phyloP scores from a whole-genome alignment of 768 basidiomycete species.

The Tricholoma hemisulphureum region DNA sequence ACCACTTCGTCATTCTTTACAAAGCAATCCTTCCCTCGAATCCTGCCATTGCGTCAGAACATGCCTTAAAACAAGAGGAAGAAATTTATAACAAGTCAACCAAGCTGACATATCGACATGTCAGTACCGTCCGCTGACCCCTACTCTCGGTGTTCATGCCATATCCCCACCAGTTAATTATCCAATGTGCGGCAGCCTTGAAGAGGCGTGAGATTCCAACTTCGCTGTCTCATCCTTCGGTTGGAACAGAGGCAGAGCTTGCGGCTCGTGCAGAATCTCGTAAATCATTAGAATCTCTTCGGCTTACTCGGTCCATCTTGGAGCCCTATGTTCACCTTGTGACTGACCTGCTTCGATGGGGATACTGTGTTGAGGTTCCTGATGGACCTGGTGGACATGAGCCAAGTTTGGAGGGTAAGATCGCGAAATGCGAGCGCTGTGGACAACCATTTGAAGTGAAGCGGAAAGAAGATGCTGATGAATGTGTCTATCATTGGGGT shows the following conservation, averaged over 20 bases:
- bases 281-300: constrained; percentile 52
- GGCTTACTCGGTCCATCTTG: constrained; percentile 51
- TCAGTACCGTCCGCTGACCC: constrained; percentile 30
- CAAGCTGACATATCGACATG: constrained; percentile 83
- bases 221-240: constrained; percentile 60
- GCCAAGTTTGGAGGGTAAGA: constrained; percentile 60
- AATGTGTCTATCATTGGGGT: constrained; percentile 87
- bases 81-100: constrained; percentile 73
- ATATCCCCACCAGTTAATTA: constrained; percentile 41
- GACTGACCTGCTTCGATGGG: constrained; percentile 61
- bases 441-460: constrained; percentile 65
- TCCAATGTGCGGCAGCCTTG: constrained; percentile 48
- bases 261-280: constrained; percentile 52
- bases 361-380: constrained; percentile 72
- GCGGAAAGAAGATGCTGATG: constrained; percentile 48
- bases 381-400: constrained; percentile 59
- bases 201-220: constrained; percentile 56
- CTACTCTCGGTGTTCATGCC: constrained; percentile 4
- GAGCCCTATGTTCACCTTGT: constrained; percentile 57
- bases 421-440: constrained; percentile 80
- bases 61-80: constrained; percentile 79
- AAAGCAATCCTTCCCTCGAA: constrained; percentile 48
- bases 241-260: constrained; percentile 73
- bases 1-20: constrained; percentile 73
- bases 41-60: constrained; percentile 67